Evolutionary conservation across 208 protist species (phyloP), one percentile per base, ranked within the genome.

Genomic region (Novymonas esmeraldas): DNA sequence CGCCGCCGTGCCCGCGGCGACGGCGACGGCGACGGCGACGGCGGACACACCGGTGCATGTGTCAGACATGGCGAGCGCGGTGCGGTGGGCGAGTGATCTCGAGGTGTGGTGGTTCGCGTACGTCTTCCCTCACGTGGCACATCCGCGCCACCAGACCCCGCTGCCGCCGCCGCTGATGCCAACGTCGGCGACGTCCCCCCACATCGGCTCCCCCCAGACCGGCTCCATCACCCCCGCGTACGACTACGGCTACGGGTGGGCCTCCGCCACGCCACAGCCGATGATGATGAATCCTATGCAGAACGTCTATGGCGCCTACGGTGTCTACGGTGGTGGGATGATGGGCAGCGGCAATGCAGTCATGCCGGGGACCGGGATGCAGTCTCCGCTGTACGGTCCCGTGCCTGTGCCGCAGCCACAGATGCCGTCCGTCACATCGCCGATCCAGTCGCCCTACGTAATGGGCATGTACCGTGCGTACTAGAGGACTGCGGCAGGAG

Each of bases 31-130:
- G 2, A 16, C 45, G 3, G 41, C 55, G 18, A 24, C 62, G 29
- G 38, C 31, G 5, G 44, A 38, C n/a, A 5, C 50, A 22, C 31
- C 20, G 18, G 22, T 63, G 34, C 46, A 57, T 39, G 57, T 63
- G 24, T 33, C 22, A 22, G 7, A 64, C 55, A 57, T 63, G n/a
- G 42, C 51, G 5, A 16, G 50, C 9, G 57, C 60, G 5, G 70
- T 76, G 59, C 63, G 61, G 41, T 81, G 76, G 76, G 76, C 71
- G 18, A 39, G 34, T 6, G 71, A 65, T 28, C 60, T 76, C 20
- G 63, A 65, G 20, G 49, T 50, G 59, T 81, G 76, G 76, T 81
- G 76, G 76, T 39, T 66, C 34, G 50, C 41, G 42, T 76, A 75
- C 60, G 60, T 81, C 56, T 58, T 72, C 36, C 76, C 68, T 18